phyloP scores from a whole-genome alignment of 2,329 filamentous ascomycete genomes.

The Aspergillus ustus region DNA sequence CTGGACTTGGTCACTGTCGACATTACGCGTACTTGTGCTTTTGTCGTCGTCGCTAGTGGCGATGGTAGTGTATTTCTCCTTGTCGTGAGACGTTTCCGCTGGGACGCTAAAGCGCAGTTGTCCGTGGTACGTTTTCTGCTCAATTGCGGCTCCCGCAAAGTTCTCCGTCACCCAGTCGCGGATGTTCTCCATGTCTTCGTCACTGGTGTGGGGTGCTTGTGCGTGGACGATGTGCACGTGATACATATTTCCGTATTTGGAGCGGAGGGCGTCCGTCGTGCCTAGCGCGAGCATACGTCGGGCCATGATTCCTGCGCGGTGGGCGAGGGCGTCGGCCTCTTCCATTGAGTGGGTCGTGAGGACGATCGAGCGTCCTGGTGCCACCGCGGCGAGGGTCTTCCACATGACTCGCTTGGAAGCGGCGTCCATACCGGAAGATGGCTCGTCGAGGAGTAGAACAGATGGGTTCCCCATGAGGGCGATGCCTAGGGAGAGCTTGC shows the following conservation, averaged over 20 bases:
- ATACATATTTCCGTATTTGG: conserved; percentile 75
- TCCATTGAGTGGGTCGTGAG: conserved; percentile 96
- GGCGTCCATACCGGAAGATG: conserved; percentile 85
- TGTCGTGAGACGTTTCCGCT: conserved; percentile 26
- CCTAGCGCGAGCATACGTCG: conserved; percentile 84
- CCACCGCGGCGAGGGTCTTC: conserved; percentile 76
- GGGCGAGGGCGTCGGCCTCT: conserved; percentile 86
- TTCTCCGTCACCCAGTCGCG: conserved; percentile 66
- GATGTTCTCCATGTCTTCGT: conserved; percentile 69
- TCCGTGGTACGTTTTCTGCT: conserved; percentile 78
- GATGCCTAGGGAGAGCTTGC: conserved; percentile 88
- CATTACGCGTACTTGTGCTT: not conserved
- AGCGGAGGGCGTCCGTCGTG: conserved; percentile 71
- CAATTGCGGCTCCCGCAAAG: conserved; percentile 70
- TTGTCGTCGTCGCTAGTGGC: not conserved
- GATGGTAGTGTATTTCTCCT: not conserved
- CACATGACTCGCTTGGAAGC: conserved; percentile 93
- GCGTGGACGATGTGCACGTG: conserved; percentile 81
- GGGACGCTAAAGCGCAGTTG: conserved; percentile 85
- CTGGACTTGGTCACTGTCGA: not conserved
- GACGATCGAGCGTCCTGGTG: conserved; percentile 77
- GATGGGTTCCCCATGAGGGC: conserved; percentile 90
- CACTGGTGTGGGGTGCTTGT: conserved; percentile 72
- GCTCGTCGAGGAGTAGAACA: conserved; percentile 87
- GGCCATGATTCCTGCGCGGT: conserved; percentile 83